These are phyloP conservation scores for Trichoderma sp. DNA, from an alignment of 2,329 filamentous ascomycete species.

Conservation along the genomic window DNA sequence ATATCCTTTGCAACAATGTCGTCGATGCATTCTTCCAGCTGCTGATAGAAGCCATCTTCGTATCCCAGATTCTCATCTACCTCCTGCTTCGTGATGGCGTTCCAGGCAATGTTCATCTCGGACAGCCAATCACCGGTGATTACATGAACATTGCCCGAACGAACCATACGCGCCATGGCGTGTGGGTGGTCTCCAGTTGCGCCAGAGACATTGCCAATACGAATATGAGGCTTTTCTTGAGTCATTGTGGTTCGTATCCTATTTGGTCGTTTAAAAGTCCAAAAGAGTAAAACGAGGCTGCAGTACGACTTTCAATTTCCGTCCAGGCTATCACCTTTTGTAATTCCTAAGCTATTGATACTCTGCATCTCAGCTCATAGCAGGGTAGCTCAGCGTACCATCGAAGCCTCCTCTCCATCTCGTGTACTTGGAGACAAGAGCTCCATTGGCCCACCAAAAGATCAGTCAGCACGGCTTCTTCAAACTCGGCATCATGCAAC, in stretches of 20 bases:
- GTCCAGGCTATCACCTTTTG: not conserved
- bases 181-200: slow-evolving; percentile 42
- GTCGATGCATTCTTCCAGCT: slow-evolving; percentile 48
- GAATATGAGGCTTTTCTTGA: slow-evolving; percentile 36
- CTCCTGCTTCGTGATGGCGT: slow-evolving; percentile 42
- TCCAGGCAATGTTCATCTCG: slow-evolving; percentile 56
- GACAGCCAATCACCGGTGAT: slow-evolving; percentile 48
- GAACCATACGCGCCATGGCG: slow-evolving; percentile 42
- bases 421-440: not conserved
- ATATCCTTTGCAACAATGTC: slow-evolving; percentile 42
- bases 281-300: not conserved
- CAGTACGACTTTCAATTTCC: not conserved
- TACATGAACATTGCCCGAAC: slow-evolving; percentile 41
- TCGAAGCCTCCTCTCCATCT: not conserved
- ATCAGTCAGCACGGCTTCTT: not conserved
- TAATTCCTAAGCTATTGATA: not conserved
- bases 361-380: not conserved
- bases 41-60: slow-evolving; percentile 46
- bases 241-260: slow-evolving; percentile 32
- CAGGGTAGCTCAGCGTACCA: not conserved
- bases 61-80: slow-evolving; percentile 42
- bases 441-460: not conserved
- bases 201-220: slow-evolving; percentile 43
- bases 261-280: not conserved
- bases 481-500: not conserved